Evolutionary conservation across 345 rosid genomes (phyloP), one percentile per base, ranked within the genome.

Genomic region (Diplotaxis tenuifolia): DNA sequence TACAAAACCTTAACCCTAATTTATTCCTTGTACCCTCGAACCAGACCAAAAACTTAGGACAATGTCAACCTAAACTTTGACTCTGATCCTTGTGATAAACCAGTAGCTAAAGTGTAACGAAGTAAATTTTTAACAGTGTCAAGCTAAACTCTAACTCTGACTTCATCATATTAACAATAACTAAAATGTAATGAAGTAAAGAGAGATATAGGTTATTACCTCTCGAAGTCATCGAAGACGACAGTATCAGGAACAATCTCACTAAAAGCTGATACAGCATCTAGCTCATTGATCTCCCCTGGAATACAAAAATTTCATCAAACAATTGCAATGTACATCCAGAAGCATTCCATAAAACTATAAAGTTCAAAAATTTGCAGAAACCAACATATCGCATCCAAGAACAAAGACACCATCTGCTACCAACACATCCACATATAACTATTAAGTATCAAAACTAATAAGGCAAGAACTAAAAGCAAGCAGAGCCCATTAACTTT

Each of bases 201-300:
- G 1, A 23, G 52, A 10, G 34, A 52, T 21, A 20, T 14, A n/a
- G n/a, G 19, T 29, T 7, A n/a, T 31, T 71, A 94, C 98, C 85
- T 87, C 79, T 88, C 90, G 71, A 94, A 94, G 79, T 91, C 97
- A 85, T 91, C 96, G 69, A 94, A 94, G 67, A 94, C 83, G 68
- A 94, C 97, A 9, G 96, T 91, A 74, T 89, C 93, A 42, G 97
- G 97, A 22, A 91, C 98, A 63, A 91, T 94, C 84, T 91, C 96
- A 57, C 96, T 91, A 77, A 91, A 87, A 58, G 83, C 81, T 74
- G 96, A 94, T 4, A 91, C 92, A 53, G 95, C 95, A 82, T 85
- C 93, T 80, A 89, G 73, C 74, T 94, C 97, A 59, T 86, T 84
- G 38, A 68, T 81, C 34, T 79, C 72, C 20, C 93, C 98, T 85